phyloP scores from a whole-genome alignment of 306 rosid genomes.

The Dryas drummondii region DNA sequence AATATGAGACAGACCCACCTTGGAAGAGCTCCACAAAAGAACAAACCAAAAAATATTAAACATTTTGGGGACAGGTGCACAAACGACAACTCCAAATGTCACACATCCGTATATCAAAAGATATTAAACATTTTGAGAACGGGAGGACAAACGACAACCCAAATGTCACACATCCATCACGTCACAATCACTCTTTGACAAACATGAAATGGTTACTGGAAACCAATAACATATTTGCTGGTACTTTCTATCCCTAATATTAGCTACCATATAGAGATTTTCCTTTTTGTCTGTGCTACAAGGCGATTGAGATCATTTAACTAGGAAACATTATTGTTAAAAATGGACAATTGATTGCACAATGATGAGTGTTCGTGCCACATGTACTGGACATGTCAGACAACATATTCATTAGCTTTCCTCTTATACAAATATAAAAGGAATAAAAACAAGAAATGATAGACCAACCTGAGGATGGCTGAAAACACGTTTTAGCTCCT shows the following conservation, averaged over 20 bases:
- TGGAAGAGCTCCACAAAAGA: neutral
- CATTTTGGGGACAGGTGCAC: neutral
- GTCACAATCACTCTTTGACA: neutral
- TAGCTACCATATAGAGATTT: neutral
- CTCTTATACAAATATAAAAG: conserved; percentile 5
- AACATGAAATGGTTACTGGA: neutral
- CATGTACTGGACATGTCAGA: conserved; percentile 22
- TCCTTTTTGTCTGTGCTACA: neutral
- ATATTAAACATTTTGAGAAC: no score
- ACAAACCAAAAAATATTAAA: neutral
- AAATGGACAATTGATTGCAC: neutral
- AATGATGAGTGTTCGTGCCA: neutral
- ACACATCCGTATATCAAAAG: no score
- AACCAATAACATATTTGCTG: neutral
- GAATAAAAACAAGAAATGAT: conserved; percentile 10
- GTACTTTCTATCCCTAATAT: neutral
- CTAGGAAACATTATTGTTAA: neutral
- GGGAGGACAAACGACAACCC: no score
- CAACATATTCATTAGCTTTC: neutral
- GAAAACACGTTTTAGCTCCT: conserved; percentile 61
- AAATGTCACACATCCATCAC: no score
- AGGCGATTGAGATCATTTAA: neutral
- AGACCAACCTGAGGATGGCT: conserved; percentile 88
- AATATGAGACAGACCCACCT: neutral
- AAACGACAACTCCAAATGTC: no score